A percentile compares a stretch with the other conserved stretches of the same genome.
phyloP scores from a whole-genome alignment of 2,329 filamentous ascomycete genomes.

The Alternaria burnsii region DNA sequence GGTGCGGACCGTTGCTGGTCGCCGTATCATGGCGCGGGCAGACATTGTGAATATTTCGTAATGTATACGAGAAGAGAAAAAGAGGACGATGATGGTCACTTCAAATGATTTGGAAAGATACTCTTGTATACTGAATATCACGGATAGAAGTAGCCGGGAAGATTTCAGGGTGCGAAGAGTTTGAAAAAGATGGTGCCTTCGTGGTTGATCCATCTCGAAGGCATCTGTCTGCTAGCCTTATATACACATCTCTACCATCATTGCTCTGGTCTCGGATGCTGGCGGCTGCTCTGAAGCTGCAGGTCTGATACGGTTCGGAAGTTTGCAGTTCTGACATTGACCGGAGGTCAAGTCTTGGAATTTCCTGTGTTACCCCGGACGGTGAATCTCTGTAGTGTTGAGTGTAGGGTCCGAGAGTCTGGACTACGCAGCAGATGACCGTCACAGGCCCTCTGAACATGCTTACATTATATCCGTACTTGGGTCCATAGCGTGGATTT shows the following conservation, averaged over 20 bases:
- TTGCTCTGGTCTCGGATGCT: neutral
- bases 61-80: neutral
- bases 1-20: neutral
- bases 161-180: neutral
- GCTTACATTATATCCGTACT: neutral
- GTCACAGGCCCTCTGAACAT: neutral
- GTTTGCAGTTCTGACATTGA: neutral
- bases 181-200: neutral
- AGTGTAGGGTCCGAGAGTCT: neutral
- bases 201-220: neutral
- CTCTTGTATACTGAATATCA: neutral
- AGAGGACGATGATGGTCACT: neutral
- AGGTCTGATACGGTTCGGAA: neutral
- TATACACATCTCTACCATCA: constrained; percentile 4
- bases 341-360: neutral
- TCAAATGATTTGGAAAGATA: neutral
- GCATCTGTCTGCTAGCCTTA: neutral
- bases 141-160: neutral
- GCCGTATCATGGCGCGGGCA: constrained; percentile 5
- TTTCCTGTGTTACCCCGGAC: neutral
- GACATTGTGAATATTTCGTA: constrained; percentile 1
- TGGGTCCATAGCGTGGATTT: neutral
- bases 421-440: neutral
- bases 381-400: neutral
- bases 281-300: neutral